A percentile compares a stretch with the other conserved stretches of the same genome.
Evolutionary conservation across 768 basidiomycete genomes (phyloP).

Genomic region (Gymnopilus dilepis): DNA sequence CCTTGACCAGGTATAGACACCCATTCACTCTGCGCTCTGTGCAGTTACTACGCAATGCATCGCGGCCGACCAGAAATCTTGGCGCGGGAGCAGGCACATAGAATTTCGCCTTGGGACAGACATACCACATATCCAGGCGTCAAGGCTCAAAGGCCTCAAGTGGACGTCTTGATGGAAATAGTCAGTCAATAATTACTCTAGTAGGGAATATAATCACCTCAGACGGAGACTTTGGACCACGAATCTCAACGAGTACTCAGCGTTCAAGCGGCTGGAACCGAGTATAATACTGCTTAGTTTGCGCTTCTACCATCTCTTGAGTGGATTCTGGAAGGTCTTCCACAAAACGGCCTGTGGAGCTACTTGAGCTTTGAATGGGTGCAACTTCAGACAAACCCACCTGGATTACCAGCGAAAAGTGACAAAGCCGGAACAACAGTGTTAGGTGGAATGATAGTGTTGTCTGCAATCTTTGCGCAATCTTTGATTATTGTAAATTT

Average conservation of each 20-base stretch:
- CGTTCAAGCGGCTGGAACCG: constrained; percentile 66
- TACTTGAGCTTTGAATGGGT: constrained; percentile 3
- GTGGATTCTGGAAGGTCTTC: constrained; percentile 93
- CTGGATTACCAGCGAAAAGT: constrained; percentile 88
- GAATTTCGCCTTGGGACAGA: too few relatives aligned
- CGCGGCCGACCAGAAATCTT: too few relatives aligned
- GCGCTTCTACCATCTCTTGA: constrained; percentile 87
- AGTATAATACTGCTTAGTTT: constrained; percentile 85
- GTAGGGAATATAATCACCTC: neutral
- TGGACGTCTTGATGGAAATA: too few relatives aligned
- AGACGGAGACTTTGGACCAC: neutral
- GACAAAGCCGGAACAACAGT: constrained; percentile 92
- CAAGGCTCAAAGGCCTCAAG: too few relatives aligned
- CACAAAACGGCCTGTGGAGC: constrained; percentile 68
- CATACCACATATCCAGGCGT: too few relatives aligned
- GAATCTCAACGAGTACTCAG: neutral
- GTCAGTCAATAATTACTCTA: too few relatives aligned
- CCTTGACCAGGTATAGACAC: too few relatives aligned
- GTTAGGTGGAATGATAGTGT: constrained; percentile 88
- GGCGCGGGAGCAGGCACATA: too few relatives aligned
- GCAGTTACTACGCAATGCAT: too few relatives aligned
- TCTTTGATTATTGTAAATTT: constrained; percentile 98
- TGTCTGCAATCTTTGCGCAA: constrained; percentile 88
- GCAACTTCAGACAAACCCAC: constrained; percentile 43
- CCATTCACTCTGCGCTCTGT: too few relatives aligned